Percentiles rank a stretch among this genome's conserved stretches.
phyloP scores from a whole-genome alignment of 371 early-diverging fungal species.

The Neoconidiobolus thromboides region DNA sequence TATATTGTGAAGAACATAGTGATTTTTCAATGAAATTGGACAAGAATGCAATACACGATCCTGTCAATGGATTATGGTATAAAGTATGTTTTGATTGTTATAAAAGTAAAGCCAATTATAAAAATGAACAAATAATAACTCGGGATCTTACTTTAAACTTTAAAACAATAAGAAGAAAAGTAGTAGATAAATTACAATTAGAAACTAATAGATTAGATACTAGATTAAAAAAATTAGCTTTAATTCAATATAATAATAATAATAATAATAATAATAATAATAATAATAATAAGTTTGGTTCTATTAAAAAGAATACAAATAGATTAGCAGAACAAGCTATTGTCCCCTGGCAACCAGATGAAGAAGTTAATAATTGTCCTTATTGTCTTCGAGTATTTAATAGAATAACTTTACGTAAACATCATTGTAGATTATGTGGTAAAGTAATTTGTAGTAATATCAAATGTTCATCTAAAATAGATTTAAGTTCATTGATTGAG shows the following conservation, averaged over 20 bases:
- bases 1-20: constrained; percentile 2
- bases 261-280: constrained; percentile 12
- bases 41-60: background rate
- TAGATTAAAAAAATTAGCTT: constrained; percentile 49
- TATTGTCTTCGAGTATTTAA: constrained; percentile 17
- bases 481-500: constrained; percentile 28
- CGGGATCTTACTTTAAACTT: background rate
- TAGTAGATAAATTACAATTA: constrained; percentile 12
- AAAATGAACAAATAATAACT: background rate
- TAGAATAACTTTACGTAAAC: constrained; percentile 19
- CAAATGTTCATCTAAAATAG: constrained; percentile 33
- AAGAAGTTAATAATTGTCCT: constrained; percentile 24
- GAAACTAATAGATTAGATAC: constrained; percentile 74
- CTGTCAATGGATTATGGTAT: background rate
- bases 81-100: constrained; percentile 2
- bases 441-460: constrained; percentile 41
- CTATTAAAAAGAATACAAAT: background rate
- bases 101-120: background rate
- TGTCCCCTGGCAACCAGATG: constrained; percentile 44
- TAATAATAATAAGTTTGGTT: constrained; percentile 30
- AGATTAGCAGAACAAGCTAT: constrained; percentile 28
- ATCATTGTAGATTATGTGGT: constrained; percentile 67
- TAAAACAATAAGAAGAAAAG: background rate
- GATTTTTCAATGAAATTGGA: background rate
- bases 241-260: background rate